phyloP scores from a whole-genome alignment of 306 rosid genomes.

The Prinsepia uniflora region DNA sequence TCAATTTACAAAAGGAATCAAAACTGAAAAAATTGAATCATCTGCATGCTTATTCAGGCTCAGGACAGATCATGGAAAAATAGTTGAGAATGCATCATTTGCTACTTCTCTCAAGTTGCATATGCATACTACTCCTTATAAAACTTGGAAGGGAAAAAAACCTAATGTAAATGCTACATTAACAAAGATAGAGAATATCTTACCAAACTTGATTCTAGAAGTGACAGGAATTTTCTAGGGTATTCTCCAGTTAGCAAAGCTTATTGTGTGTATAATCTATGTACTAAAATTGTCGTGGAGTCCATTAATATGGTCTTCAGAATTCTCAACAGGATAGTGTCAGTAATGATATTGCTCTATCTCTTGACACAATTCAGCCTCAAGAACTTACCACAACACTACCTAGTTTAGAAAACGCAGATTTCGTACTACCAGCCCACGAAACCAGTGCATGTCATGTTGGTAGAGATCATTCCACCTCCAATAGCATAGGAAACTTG shows the following conservation, averaged over 20 bases:
- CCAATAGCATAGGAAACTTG: not conserved
- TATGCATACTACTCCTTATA: not conserved
- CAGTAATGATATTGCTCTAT: too few species aligned
- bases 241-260: not conserved
- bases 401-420: too few species aligned
- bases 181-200: not conserved
- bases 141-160: not conserved
- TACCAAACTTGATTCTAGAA: not conserved
- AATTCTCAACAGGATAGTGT: too few species aligned
- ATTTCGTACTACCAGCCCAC: too few species aligned
- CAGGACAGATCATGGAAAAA: not conserved
- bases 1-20: not conserved
- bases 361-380: not conserved
- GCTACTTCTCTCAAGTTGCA: rapidly evolving
- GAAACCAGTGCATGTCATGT: too few species aligned
- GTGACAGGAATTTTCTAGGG: constrained; percentile 4
- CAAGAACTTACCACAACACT: not conserved
- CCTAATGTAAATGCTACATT: not conserved
- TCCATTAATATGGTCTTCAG: not conserved
- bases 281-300: not conserved
- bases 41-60: not conserved
- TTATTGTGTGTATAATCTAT: not conserved
- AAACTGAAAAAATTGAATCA: not conserved
- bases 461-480: not conserved
- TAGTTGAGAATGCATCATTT: not conserved